Evolutionary conservation across 2,329 filamentous ascomycete species (phyloP), one percentile per base, ranked within the genome.

Genomic region (Alternaria ethzedia): DNA sequence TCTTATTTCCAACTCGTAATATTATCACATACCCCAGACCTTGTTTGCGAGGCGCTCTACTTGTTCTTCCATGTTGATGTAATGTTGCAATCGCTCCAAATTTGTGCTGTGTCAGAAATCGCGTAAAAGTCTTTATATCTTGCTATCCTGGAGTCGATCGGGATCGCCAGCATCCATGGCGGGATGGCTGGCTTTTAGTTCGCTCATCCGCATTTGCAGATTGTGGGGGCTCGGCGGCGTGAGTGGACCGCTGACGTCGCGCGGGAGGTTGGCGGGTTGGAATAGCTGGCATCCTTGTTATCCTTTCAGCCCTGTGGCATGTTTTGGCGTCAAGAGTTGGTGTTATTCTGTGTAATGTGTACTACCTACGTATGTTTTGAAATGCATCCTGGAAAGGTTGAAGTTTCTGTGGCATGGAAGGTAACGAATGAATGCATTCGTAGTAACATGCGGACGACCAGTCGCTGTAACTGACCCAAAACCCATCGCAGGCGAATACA

Each of bases 1-100:
- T 36, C 25, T n/a, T 30, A n/a, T 10, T n/a, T 15, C 46, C 8
- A 11, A 11, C 32, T 15, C 13, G 4, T 20, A 13, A 6, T 21
- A 21, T 26, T 25, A 12, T 26, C 28, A 30, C 43, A 77, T 86
- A 83, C 85, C 82, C 91, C 92, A 95, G 63, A 86, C 86, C 82
- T 93, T 94, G 57, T 91, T 83, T 4, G 92, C 90, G 11, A 97
- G 84, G 26, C 85, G 84, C 23, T 86, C 78, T 12, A 96, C 87
- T 81, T 94, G 91, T n/a, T 87, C 86, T 54, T 96, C 91, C 93
- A 97, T 96, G 12, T 59, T 80, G 32, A 26, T 30, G 12, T 23
- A 43, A n/a, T 43, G 12, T 26, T 36, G 36, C 4, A 28, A 20
- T 12, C 28, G n/a, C 49, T 12, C 9, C 20, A 13, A 36, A 36